A percentile compares a stretch with the other conserved stretches of the same genome.
Conservation (phyloP, 2,329 filamentous ascomycete genomes). For the Colletotrichum chlorophyti region DNA sequence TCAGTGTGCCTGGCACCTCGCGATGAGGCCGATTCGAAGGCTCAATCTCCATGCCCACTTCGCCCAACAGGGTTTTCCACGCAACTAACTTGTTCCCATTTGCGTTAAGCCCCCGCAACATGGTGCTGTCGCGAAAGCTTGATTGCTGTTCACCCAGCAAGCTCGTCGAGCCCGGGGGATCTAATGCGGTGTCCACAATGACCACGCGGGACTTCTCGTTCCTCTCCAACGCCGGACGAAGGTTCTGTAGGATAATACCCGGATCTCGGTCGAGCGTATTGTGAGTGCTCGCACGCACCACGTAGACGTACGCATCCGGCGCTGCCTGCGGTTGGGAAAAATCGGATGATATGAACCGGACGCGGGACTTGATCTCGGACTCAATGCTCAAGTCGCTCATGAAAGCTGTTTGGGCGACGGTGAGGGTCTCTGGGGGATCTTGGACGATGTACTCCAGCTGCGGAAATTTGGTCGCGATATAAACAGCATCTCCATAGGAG, state of each 20-base stretch:
- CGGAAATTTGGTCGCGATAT: conserved; percentile 12
- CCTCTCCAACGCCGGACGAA: conserved; percentile 46
- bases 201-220: background rate
- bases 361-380: conserved; percentile 33
- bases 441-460: conserved; percentile 14
- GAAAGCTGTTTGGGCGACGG: background rate
- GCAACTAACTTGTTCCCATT: conserved; percentile 51
- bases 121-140: conserved; percentile 46
- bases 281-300: conserved; percentile 61
- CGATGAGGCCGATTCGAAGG: background rate
- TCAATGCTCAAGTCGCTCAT: background rate
- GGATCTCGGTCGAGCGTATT: conserved; percentile 57
- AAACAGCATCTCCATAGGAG: conserved; percentile 10
- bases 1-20: conserved; percentile 1
- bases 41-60: conserved; percentile 30
- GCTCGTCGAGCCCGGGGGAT: conserved; percentile 41
- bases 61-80: conserved; percentile 50
- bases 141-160: conserved; percentile 2
- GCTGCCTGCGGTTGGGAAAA: conserved; percentile 46
- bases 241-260: conserved; percentile 44
- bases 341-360: conserved; percentile 43
- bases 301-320: conserved; percentile 53
- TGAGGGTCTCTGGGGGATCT: conserved; percentile 10
- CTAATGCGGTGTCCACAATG: conserved; percentile 41
- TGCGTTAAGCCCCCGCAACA: conserved; percentile 57